These are phyloP conservation scores for Arthrobotrys sphaeroides DNA, from an alignment of 2,329 filamentous ascomycete genomes.

Conservation along the genomic window DNA sequence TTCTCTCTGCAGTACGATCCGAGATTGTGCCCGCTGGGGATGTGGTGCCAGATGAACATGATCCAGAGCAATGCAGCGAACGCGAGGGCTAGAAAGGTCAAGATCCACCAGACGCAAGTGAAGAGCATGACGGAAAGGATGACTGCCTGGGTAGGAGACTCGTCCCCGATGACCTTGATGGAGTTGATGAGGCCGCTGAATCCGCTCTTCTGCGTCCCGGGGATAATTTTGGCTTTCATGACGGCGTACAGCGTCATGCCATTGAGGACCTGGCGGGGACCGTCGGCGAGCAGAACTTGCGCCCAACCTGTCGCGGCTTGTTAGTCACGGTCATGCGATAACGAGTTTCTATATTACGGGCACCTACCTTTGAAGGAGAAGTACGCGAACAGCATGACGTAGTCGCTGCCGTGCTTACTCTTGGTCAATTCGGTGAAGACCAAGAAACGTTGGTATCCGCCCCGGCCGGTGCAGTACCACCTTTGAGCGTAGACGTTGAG, in stretches of 20 bases:
- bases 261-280: slow-evolving; percentile 90
- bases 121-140: slow-evolving; percentile 82
- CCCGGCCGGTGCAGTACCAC: slow-evolving; percentile 78
- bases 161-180: slow-evolving; percentile 70
- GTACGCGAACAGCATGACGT: slow-evolving; percentile 89
- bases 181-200: slow-evolving; percentile 51
- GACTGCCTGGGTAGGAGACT: slow-evolving; percentile 77
- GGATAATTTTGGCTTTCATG: slow-evolving; percentile 77
- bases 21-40: slow-evolving; percentile 81
- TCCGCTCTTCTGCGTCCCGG: slow-evolving; percentile 66
- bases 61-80: slow-evolving; percentile 80
- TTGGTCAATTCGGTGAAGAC: slow-evolving; percentile 91
- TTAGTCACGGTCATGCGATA: background rate
- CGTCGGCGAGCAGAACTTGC: slow-evolving; percentile 87
- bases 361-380: slow-evolving; percentile 74
- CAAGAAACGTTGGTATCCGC: slow-evolving; percentile 88
- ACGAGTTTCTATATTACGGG: background rate
- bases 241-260: slow-evolving; percentile 87
- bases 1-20: slow-evolving; percentile 89
- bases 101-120: slow-evolving; percentile 86
- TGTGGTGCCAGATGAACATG: slow-evolving; percentile 90
- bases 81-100: slow-evolving; percentile 79
- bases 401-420: slow-evolving; percentile 88
- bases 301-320: slow-evolving; percentile 74
- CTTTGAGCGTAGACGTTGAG: slow-evolving; percentile 86